These are phyloP conservation scores for Fusarium scirpi DNA, from an alignment of 2,329 filamentous ascomycete genomes.

Conservation along the genomic window DNA sequence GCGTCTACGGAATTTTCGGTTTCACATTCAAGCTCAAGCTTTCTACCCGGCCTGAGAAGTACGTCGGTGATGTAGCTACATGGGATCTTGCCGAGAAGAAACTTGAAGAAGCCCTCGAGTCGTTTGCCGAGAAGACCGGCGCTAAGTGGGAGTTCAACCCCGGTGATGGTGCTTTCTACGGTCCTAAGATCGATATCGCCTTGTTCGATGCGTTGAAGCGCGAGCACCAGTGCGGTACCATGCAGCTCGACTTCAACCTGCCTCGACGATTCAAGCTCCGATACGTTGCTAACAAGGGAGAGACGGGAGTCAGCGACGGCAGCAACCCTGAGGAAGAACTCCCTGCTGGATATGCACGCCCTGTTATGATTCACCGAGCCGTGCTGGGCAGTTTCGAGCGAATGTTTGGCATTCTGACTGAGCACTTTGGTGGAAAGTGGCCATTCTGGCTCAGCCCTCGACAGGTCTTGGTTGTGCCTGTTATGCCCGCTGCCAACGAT, in stretches of 20 bases:
- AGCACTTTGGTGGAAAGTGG: conserved; percentile 90
- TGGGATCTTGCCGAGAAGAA: conserved; percentile 91
- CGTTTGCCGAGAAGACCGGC: conserved; percentile 72
- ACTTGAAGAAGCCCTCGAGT: conserved; percentile 81
- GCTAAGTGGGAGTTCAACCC: conserved; percentile 90
- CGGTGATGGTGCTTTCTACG: conserved; percentile 97
- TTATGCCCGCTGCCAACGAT: conserved; percentile 82
- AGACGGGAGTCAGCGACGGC: conserved; percentile 58
- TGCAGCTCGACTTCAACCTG: conserved; percentile 93
- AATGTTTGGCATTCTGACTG: conserved; percentile 79
- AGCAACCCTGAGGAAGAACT: conserved; percentile 59
- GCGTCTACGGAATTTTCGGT: conserved; percentile 73
- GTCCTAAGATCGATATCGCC: conserved; percentile 97
- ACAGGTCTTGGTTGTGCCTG: conserved; percentile 71
- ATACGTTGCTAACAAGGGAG: conserved; percentile 64
- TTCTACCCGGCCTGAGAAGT: conserved; percentile 90
- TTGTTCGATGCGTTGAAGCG: conserved; percentile 88
- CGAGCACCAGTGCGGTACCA: conserved; percentile 74
- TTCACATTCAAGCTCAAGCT: conserved; percentile 91
- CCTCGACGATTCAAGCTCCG: conserved; percentile 57
- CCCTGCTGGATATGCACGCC: conserved; percentile 78
- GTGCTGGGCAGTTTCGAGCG: conserved; percentile 78
- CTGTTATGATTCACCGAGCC: conserved; percentile 89
- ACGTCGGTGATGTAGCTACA: conserved; percentile 84
- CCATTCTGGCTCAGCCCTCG: conserved; percentile 90